Percentiles rank a stretch among this genome's conserved stretches.
Evolutionary conservation across 139 green algal genomes (phyloP).

Genomic region (Chlamydomonas schloesseri): DNA sequence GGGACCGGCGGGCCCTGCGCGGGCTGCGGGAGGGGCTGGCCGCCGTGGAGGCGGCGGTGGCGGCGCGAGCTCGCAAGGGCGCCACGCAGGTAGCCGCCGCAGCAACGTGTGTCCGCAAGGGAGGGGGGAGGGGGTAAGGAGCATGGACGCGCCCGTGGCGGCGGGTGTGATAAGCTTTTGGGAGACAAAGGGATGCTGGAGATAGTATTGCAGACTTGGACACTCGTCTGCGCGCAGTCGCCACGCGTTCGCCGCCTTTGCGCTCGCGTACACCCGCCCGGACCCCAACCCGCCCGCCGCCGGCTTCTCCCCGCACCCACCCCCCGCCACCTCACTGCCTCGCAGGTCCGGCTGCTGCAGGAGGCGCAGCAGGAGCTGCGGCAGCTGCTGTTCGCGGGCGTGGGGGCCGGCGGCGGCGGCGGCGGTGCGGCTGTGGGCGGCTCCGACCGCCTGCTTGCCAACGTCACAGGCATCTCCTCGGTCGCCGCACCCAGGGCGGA

Average conservation of each 20-base stretch:
- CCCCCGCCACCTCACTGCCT: not conserved
- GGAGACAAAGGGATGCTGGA: too few relatives aligned
- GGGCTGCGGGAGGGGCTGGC: conserved; percentile 48
- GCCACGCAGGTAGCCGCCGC: not conserved
- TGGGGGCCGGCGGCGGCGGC: not conserved
- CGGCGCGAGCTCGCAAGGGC: conserved; percentile 48
- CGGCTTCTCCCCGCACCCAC: not conserved
- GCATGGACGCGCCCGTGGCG: too few relatives aligned
- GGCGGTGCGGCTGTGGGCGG: not conserved
- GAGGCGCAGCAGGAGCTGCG: conserved; percentile 7
- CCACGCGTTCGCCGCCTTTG: too few relatives aligned
- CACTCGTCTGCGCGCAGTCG: too few relatives aligned
- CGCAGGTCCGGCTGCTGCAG: conserved; percentile 22
- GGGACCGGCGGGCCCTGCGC: conserved; percentile 43
- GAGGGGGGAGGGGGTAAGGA: too few relatives aligned
- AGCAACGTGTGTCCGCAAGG: too few relatives aligned
- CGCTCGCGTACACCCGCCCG: too few relatives aligned
- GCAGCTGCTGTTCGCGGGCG: not conserved
- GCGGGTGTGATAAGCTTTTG: too few relatives aligned
- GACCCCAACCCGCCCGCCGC: too few relatives aligned
- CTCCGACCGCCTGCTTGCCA: not conserved
- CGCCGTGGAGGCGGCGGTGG: conserved; percentile 51
- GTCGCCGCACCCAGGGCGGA: not conserved
- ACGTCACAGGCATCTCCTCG: not conserved
- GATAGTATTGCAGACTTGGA: too few relatives aligned